Evolutionary conservation across 495 filamentous ascomycete species (phyloP).

Genomic region (Neurospora sublineolata): DNA sequence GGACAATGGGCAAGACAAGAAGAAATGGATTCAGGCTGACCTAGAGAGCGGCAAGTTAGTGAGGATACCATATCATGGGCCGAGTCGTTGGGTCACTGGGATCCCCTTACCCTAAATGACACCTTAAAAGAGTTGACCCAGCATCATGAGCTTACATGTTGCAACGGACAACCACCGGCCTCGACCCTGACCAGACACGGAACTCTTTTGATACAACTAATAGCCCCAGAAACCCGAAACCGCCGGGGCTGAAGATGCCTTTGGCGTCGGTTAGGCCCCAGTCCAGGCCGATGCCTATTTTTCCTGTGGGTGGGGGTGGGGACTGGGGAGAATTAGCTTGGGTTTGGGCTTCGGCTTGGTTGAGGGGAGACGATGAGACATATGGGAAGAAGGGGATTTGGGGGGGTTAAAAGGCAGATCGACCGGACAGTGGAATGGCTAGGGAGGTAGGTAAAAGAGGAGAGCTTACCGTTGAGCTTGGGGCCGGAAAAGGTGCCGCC

Average conservation of each 20-base stretch:
- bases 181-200: neutral
- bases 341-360: too few species aligned
- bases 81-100: too few species aligned
- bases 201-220: neutral
- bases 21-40: neutral
- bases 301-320: neutral
- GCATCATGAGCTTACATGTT: neutral
- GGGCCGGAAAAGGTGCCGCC: conserved; percentile 15
- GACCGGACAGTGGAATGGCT: neutral
- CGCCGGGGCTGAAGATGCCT: conserved; percentile 9
- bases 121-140: neutral
- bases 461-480: conserved; percentile 1
- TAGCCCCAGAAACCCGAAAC: neutral
- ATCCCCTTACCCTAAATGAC: neutral
- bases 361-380: too few species aligned
- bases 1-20: neutral
- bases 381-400: neutral
- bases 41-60: neutral
- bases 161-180: neutral
- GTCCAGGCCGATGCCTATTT: conserved; percentile 9
- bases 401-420: neutral
- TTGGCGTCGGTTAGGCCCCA: conserved; percentile 12
- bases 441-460: neutral
- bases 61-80: neutral
- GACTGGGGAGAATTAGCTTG: neutral